These are phyloP conservation scores for Xylaria sp. DNA, from an alignment of 2,329 filamentous ascomycete genomes.

Conservation along the genomic window DNA sequence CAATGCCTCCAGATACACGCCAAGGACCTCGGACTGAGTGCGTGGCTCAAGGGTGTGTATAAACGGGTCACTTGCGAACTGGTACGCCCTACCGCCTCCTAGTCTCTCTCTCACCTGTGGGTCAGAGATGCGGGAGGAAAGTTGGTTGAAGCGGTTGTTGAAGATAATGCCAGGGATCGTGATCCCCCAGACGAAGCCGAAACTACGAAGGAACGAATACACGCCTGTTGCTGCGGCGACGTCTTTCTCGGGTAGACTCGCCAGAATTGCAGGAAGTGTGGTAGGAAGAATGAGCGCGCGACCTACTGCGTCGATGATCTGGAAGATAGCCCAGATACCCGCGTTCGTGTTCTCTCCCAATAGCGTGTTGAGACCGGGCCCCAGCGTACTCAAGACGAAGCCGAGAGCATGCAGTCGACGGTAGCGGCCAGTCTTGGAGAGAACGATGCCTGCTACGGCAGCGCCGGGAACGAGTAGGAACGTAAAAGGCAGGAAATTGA, in stretches of 20 bases:
- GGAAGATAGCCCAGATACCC: constrained; percentile 39
- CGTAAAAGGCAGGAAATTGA: constrained; percentile 26
- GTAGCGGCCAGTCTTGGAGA: constrained; percentile 22
- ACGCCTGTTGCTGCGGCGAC: not conserved
- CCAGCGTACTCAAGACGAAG: constrained; percentile 34
- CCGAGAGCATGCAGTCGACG: constrained; percentile 25
- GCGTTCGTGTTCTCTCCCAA: constrained; percentile 35
- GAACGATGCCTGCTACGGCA: constrained; percentile 26
- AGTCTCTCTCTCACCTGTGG: too few species aligned
- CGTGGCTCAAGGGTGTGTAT: too few species aligned
- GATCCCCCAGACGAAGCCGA: constrained; percentile 1
- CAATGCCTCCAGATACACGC: too few species aligned
- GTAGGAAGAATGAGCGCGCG: not conserved
- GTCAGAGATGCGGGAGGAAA: too few species aligned
- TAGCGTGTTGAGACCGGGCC: constrained; percentile 40
- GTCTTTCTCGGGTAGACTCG: not conserved
- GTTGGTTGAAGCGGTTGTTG: not conserved
- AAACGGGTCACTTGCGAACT: too few species aligned
- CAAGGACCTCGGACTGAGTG: too few species aligned
- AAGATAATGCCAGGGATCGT: not conserved
- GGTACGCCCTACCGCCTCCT: too few species aligned
- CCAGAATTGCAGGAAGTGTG: not conserved
- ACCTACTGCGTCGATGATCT: constrained; percentile 11
- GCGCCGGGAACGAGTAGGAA: constrained; percentile 25
- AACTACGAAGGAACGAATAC: not conserved